phyloP scores from a whole-genome alignment of 306 rosid genomes.

The Gleditsia sinensis region DNA sequence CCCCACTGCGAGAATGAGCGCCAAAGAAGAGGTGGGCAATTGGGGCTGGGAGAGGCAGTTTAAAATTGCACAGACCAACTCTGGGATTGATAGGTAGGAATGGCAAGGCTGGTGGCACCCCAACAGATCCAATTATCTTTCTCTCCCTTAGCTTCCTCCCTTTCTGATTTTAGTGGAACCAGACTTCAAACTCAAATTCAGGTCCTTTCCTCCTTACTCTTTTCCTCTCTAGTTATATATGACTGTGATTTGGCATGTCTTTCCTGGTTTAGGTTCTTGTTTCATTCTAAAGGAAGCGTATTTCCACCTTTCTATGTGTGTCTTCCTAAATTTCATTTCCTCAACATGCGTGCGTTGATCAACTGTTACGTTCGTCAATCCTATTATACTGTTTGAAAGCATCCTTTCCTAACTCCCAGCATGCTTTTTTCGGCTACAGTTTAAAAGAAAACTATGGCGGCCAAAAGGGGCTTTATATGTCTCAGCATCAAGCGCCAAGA shows the following conservation, averaged over 20 bases:
- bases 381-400: no score
- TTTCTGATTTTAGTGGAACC: conserved; percentile 79
- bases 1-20: conserved; percentile 44
- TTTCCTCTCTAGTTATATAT: no score
- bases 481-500: conserved; percentile 76
- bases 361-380: neutral
- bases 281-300: no score
- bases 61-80: conserved; percentile 25
- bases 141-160: conserved; percentile 86
- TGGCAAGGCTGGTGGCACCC: conserved; percentile 72
- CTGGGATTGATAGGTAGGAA: no score
- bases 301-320: no score
- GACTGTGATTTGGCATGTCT: no score
- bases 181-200: conserved; percentile 74
- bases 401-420: no score
- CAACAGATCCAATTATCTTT: conserved; percentile 67
- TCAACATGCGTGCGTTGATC: no score
- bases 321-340: no score
- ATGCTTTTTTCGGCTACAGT: conserved; percentile 42
- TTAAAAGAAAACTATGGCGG: conserved; percentile 60
- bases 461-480: conserved; percentile 66
- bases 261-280: no score
- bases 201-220: no score
- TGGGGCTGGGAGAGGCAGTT: conserved; percentile 30
- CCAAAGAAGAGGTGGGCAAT: conserved; percentile 39